phyloP scores from a whole-genome alignment of 495 filamentous ascomycete genomes.

The Cladorrhinum samala region DNA sequence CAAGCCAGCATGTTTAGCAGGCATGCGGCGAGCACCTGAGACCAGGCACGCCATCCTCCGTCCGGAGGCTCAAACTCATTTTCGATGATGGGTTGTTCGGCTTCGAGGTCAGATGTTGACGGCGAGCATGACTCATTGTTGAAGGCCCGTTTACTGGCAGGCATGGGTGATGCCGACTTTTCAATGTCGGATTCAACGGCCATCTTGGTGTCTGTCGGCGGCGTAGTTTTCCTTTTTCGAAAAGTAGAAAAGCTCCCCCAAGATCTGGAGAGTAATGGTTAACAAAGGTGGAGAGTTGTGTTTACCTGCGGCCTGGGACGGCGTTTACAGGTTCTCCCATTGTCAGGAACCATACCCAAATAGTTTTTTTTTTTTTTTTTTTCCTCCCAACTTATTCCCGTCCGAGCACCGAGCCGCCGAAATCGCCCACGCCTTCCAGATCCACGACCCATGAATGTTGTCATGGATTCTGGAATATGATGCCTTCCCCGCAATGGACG shows the following conservation, averaged over 20 bases:
- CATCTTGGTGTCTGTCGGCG: not conserved
- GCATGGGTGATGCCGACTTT: not conserved
- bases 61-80: constrained; percentile 29
- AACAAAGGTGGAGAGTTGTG: too few relatives aligned
- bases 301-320: too few relatives aligned
- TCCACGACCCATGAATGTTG: too few relatives aligned
- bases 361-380: not conserved
- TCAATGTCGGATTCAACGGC: constrained; percentile 1
- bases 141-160: not conserved
- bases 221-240: too few relatives aligned
- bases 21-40: constrained; percentile 34
- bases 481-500: not conserved
- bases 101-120: not conserved
- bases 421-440: not conserved
- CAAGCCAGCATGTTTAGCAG: constrained; percentile 38
- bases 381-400: not conserved
- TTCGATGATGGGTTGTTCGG: constrained; percentile 3
- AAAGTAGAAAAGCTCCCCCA: too few relatives aligned
- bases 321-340: too few relatives aligned
- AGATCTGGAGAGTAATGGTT: too few relatives aligned
- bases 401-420: not conserved
- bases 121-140: not conserved
- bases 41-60: constrained; percentile 37
- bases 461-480: not conserved
- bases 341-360: not conserved